phyloP scores from a whole-genome alignment of 768 basidiomycete species.

The Postia placenta region DNA sequence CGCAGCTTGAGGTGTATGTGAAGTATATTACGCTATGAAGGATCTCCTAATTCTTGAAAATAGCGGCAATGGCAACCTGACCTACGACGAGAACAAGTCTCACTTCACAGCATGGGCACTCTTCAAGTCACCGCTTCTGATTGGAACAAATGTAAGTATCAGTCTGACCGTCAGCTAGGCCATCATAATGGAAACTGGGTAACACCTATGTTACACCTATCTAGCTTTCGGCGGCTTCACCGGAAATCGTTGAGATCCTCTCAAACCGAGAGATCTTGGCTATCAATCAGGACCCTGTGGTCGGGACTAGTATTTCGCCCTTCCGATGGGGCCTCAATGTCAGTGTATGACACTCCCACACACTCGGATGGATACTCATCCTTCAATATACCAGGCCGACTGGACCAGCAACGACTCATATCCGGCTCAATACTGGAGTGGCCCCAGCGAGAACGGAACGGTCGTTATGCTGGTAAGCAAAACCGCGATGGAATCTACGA shows the following conservation, averaged over 20 bases:
- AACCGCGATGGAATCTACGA: too few relatives aligned
- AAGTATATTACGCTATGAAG: background rate
- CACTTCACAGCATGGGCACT: constrained; percentile 73
- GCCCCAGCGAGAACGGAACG: constrained; percentile 54
- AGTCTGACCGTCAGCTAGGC: background rate
- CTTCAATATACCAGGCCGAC: constrained; percentile 29
- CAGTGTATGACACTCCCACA: constrained; percentile 21
- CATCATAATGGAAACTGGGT: background rate
- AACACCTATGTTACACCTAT: background rate
- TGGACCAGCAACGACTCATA: constrained; percentile 34
- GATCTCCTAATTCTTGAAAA: too few relatives aligned
- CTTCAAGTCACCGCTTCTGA: constrained; percentile 65
- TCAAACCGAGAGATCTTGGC: constrained; percentile 60
- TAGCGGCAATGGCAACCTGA: constrained; percentile 59
- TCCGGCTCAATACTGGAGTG: constrained; percentile 67
- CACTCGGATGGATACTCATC: background rate
- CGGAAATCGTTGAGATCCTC: constrained; percentile 48
- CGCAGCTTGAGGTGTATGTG: constrained; percentile 15
- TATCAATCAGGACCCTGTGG: constrained; percentile 61
- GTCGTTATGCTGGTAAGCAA: constrained; percentile 59
- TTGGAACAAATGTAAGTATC: constrained; percentile 38
- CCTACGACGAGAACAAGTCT: constrained; percentile 60
- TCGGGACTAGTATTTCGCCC: constrained; percentile 56
- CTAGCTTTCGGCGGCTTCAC: constrained; percentile 45
- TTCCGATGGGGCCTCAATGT: constrained; percentile 69